Percentiles rank a stretch among this genome's conserved stretches.
Conservation (phyloP, 768 basidiomycete genomes). For the Clitopilus passeckerianus region DNA sequence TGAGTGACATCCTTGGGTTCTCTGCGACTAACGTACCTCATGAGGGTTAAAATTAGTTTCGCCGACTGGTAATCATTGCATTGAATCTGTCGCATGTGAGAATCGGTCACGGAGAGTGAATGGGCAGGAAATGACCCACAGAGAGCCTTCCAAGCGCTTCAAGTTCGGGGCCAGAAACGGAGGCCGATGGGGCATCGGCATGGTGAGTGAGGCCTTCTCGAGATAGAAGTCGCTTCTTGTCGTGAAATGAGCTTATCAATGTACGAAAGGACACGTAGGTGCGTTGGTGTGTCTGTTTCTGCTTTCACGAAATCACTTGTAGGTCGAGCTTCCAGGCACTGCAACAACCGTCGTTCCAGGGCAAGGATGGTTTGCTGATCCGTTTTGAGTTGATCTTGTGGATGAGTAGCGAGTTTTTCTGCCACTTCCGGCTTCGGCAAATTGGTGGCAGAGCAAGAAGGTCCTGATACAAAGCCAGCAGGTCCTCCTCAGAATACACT, state of each 20-base stretch:
- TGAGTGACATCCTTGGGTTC: not conserved
- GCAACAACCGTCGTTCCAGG: not conserved
- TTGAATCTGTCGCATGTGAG: slow-evolving; percentile 31
- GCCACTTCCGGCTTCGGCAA: not conserved
- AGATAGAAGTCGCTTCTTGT: slow-evolving; percentile 14
- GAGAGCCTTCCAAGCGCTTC: not conserved
- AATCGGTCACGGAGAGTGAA: not conserved
- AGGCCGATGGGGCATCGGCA: not conserved
- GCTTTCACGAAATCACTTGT: slow-evolving; percentile 3
- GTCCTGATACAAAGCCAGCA: slow-evolving; percentile 38
- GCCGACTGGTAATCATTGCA: slow-evolving; percentile 43
- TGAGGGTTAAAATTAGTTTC: slow-evolving; percentile 45
- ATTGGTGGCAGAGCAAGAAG: slow-evolving; percentile 28
- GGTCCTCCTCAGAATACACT: slow-evolving; percentile 36
- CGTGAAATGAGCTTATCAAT: slow-evolving; percentile 29
- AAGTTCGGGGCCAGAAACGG: not conserved
- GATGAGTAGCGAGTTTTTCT: not conserved
- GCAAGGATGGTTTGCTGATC: slow-evolving; percentile 12
- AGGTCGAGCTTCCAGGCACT: not conserved
- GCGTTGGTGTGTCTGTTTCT: slow-evolving; percentile 11
- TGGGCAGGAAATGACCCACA: slow-evolving; percentile 2
- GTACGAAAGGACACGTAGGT: slow-evolving; percentile 29
- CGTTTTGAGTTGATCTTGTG: slow-evolving; percentile 13
- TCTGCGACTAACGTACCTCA: slow-evolving; percentile 32
- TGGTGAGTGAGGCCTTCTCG: too few species aligned